Evolutionary conservation across 768 basidiomycete species (phyloP).

Genomic region (Mrakia gelida): DNA sequence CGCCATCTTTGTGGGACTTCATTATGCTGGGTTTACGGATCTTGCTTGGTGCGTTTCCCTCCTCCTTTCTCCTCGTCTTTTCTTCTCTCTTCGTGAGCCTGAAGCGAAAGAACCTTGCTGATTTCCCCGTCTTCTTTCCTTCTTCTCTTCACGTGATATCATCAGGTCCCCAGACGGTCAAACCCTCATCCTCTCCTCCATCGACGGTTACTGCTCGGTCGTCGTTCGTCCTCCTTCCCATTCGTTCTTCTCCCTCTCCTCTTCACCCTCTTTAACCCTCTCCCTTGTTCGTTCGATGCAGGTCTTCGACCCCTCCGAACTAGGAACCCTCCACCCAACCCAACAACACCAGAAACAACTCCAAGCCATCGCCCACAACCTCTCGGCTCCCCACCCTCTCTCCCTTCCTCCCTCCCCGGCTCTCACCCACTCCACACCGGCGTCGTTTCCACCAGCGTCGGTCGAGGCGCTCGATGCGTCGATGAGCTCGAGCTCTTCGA

Average conservation of each 20-base stretch:
- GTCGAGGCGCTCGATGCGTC: background rate
- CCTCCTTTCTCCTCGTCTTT: background rate
- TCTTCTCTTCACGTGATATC: too few relatives aligned
- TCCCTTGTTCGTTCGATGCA: conserved; percentile 6
- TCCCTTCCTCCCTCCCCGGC: conserved; percentile 43
- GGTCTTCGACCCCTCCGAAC: conserved; percentile 70
- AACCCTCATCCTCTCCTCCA: conserved; percentile 79
- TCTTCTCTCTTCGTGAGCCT: conserved; percentile 10
- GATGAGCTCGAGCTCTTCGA: background rate
- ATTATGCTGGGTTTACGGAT: conserved; percentile 98
- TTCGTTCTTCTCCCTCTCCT: background rate
- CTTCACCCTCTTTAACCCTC: background rate
- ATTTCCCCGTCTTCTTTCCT: background rate
- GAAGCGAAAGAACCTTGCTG: conserved; percentile 16
- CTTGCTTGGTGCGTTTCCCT: conserved; percentile 71
- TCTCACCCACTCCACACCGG: conserved; percentile 33
- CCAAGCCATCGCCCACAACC: conserved; percentile 81
- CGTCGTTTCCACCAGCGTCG: conserved; percentile 37
- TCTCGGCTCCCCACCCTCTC: conserved; percentile 61
- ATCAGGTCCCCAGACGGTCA: conserved; percentile 97
- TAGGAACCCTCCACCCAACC: conserved; percentile 77
- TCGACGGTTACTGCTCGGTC: conserved; percentile 96
- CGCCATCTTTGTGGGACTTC: conserved; percentile 84
- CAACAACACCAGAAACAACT: conserved; percentile 88
- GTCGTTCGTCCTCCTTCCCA: conserved; percentile 52